These are phyloP conservation scores for Inonotus obliquus DNA, from an alignment of 1,284 basidiomycete genomes.

Conservation along the genomic window DNA sequence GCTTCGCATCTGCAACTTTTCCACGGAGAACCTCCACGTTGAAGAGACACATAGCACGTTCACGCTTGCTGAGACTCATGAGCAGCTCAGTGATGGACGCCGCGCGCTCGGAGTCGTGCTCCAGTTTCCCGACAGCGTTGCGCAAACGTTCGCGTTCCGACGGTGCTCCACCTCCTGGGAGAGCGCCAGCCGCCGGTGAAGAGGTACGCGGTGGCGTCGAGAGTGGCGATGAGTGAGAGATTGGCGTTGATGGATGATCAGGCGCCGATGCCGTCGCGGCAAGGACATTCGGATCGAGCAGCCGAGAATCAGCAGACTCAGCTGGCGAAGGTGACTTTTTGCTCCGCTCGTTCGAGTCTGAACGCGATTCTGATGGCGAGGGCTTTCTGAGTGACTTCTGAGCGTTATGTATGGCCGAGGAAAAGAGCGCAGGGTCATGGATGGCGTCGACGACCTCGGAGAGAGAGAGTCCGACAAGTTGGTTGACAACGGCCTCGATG, in stretches of 20 bases:
- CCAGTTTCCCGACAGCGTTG: constrained; percentile 61
- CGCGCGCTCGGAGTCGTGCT: constrained; percentile 42
- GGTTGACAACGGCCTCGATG: constrained; percentile 61
- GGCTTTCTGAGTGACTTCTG: constrained; percentile 31
- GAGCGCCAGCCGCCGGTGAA: constrained; percentile 41
- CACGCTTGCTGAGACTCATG: constrained; percentile 81
- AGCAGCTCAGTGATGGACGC: constrained; percentile 71
- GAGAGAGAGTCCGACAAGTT: constrained; percentile 62
- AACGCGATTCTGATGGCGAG: constrained; percentile 33
- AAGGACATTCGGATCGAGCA: constrained; percentile 53
- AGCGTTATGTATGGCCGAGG: constrained; percentile 53
- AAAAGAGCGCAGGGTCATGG: constrained; percentile 61
- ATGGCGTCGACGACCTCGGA: constrained; percentile 72
- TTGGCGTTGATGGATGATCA: constrained; percentile 77
- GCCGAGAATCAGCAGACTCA: constrained; percentile 58
- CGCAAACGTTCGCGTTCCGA: constrained; percentile 68
- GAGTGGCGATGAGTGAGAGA: constrained; percentile 65
- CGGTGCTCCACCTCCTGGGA: constrained; percentile 8
- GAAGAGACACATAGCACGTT: constrained; percentile 87
- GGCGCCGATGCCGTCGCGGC: constrained; percentile 75
- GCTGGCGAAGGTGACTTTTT: constrained; percentile 38
- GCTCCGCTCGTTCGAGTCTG: constrained; percentile 34
- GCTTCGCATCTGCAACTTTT: constrained; percentile 80
- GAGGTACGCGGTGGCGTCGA: constrained; percentile 77
- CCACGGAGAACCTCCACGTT: constrained; percentile 73